Base-by-base conservation (phyloP, 306 rosid genomes). In the Pterocarpus macrocarpus region DNA sequence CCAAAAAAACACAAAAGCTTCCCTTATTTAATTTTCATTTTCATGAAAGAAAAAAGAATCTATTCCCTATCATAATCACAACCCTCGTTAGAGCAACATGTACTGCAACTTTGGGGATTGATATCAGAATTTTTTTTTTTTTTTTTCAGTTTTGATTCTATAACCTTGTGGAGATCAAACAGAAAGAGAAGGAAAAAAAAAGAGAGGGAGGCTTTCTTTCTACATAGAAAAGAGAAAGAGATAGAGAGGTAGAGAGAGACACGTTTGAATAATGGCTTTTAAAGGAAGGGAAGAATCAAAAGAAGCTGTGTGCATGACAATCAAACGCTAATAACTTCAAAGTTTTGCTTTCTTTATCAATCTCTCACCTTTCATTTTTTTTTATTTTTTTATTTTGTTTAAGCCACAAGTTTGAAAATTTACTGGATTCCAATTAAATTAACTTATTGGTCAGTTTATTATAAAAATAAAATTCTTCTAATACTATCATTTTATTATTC, bases 241-340 rank as follows among this genome's bases (percentile, higher is more conserved):
- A 49, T 5, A 49, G 67, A 69, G 50, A 16, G 43, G 12, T 30
- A 14, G 38, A 55, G 85, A 75, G 85, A 41, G 79, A 32, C 16
- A 67, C 58, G 74, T 58, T 64, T 66, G 65, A 76, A 45, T 56
- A 34, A 38, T 76, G 75, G 75, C 61, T 69, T 81, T 73, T 77
- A 56, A 83, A 86, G 81, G 61, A 65, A 55, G 32, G 30, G 75
- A 61, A 73, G 64, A 73, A 69, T 76, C 78, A 72, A 45, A 41
- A 14, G 80, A 67, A 58, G 70, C 44, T 77, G 81, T 79, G 87
- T 81, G 85, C 87, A 77, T 83, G 77, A 67, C 79, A 80, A 70
- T 70, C 50, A 79, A 83, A 68, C 43, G 10, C 44, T 80, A 45
- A 44, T 76, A 56, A 56, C 71, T 80, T 85, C 28, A 33, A 80